Percentiles rank a stretch among this genome's conserved stretches.
These are phyloP conservation scores for Paxillus rubicundulus DNA, from an alignment of 768 basidiomycete genomes.

Conservation along the genomic window DNA sequence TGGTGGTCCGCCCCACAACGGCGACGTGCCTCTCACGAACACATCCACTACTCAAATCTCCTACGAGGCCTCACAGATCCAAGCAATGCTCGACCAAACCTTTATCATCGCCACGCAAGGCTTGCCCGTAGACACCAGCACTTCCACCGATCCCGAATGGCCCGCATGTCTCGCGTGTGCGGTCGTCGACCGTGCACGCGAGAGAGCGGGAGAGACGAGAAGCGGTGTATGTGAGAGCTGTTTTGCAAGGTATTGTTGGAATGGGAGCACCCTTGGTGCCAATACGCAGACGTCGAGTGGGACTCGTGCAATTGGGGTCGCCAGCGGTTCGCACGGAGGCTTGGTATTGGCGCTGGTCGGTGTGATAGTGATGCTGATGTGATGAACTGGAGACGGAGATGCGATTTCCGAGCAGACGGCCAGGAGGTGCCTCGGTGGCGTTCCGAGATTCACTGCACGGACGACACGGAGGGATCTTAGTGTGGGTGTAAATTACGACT, in stretches of 20 bases:
- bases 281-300: background rate
- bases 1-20: constrained; percentile 43
- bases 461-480: background rate
- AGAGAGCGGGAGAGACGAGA: constrained; percentile 20
- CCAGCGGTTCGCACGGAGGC: background rate
- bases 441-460: constrained; percentile 4
- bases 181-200: constrained; percentile 45
- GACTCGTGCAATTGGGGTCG: background rate
- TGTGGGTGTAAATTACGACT: constrained; percentile 11
- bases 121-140: constrained; percentile 24
- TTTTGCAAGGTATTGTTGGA: constrained; percentile 34
- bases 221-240: constrained; percentile 32
- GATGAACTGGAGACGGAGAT: background rate
- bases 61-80: constrained; percentile 37
- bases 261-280: constrained; percentile 8
- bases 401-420: constrained; percentile 14
- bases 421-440: constrained; percentile 11
- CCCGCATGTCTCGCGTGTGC: constrained; percentile 52
- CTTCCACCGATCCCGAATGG: constrained; percentile 40
- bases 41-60: constrained; percentile 37
- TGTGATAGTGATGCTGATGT: constrained; percentile 13
- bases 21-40: constrained; percentile 41
- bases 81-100: constrained; percentile 46
- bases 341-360: constrained; percentile 10
- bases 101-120: constrained; percentile 46